phyloP scores from a whole-genome alignment of 225 moss, liverwort and hornwort genomes.

The Sphagnum tenellum region DNA sequence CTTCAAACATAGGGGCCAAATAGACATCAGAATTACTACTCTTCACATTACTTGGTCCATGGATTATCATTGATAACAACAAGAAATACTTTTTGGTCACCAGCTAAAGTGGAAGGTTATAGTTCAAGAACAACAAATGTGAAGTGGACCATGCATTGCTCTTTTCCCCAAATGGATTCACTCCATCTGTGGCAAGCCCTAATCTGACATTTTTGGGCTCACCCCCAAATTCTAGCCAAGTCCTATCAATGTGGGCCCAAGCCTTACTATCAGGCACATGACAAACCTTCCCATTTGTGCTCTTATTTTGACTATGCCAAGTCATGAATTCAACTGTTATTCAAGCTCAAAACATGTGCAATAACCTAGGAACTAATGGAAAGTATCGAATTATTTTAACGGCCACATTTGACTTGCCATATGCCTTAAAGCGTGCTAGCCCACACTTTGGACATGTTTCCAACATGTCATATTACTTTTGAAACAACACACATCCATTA shows the following conservation, averaged over 20 bases:
- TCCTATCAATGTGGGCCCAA: neutral
- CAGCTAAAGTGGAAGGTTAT: constrained; percentile 2
- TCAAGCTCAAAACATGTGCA: neutral
- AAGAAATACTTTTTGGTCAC: neutral
- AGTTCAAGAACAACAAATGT: neutral
- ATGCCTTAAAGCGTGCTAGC: too few relatives aligned
- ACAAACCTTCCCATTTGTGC: neutral
- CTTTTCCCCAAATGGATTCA: neutral
- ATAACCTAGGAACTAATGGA: neutral
- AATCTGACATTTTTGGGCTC: neutral
- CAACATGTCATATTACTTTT: neutral
- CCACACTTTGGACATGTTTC: neutral
- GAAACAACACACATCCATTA: neutral
- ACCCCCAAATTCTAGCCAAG: neutral
- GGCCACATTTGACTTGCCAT: neutral
- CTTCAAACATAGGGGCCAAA: constrained; percentile 5
- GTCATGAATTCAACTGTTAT: neutral
- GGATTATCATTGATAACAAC: neutral
- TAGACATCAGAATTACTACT: constrained; percentile 1
- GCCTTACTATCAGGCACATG: neutral
- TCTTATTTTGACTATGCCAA: neutral
- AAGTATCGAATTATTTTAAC: neutral
- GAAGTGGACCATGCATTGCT: neutral
- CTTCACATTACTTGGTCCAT: neutral
- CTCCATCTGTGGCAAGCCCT: constrained; percentile 1